phyloP scores from a whole-genome alignment of 768 basidiomycete species.

The Thelephora ganbajun region DNA sequence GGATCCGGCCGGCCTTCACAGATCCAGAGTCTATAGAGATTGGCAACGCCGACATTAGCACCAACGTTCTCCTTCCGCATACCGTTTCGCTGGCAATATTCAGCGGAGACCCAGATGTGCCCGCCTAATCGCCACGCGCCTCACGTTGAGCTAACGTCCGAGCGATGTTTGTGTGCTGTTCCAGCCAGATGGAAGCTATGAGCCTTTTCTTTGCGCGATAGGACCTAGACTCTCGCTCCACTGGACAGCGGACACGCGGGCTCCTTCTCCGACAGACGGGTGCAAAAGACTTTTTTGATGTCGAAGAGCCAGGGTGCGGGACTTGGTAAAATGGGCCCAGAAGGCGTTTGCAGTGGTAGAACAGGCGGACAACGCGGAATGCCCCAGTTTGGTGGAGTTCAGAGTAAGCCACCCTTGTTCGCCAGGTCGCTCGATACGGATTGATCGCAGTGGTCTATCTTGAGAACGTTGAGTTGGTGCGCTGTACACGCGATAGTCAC shows the following conservation, averaged over 20 bases:
- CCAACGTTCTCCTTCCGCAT: slow-evolving; percentile 25
- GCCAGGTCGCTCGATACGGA: neutral
- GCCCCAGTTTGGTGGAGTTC: slow-evolving; percentile 39
- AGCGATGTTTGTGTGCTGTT: slow-evolving; percentile 59
- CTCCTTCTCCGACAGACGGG: slow-evolving; percentile 31
- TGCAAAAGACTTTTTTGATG: slow-evolving; percentile 16
- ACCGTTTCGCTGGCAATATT: neutral
- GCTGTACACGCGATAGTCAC: neutral
- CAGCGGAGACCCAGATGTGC: neutral
- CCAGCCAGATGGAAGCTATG: slow-evolving; percentile 80
- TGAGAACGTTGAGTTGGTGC: slow-evolving; percentile 54
- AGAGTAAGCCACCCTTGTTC: slow-evolving; percentile 34
- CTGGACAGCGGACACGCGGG: slow-evolving; percentile 9
- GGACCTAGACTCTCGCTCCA: slow-evolving; percentile 13
- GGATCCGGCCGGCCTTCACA: neutral
- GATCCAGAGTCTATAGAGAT: slow-evolving; percentile 29
- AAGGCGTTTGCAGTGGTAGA: slow-evolving; percentile 66
- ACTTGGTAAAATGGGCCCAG: slow-evolving; percentile 64
- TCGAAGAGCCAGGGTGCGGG: slow-evolving; percentile 17
- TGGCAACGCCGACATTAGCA: slow-evolving; percentile 51
- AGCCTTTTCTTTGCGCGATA: slow-evolving; percentile 21
- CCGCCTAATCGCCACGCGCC: neutral
- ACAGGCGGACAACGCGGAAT: slow-evolving; percentile 40
- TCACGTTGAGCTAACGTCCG: slow-evolving; percentile 40
- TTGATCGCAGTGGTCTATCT: slow-evolving; percentile 45